Evolutionary conservation across 495 filamentous ascomycete species (phyloP), one percentile per base, ranked within the genome.

Genomic region (Aspergillus taichungensis): DNA sequence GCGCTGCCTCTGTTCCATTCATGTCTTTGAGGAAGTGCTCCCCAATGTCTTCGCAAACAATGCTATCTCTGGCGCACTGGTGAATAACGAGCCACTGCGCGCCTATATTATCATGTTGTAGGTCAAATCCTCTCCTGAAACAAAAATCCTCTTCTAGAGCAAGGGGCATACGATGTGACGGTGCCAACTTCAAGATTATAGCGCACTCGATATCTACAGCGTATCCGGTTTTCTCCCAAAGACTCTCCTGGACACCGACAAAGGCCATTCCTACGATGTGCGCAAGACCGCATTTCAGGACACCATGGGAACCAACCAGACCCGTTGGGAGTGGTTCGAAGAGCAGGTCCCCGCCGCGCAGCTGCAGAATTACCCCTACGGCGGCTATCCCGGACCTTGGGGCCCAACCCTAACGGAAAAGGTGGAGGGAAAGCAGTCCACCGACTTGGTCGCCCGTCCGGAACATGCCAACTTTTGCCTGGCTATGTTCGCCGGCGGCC

Each of bases 271-370:
- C 6, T 66, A 63, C 43, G 46, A 58, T 9, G 52, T 63, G 6
- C 36, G 47, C 8, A 38, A 49, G 28, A 66, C 62, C 1, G 42
- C 64, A 5, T 67, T 52, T 38, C 64, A 69, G 28, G 42, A 55
- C 7, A 57, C 64, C 1, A 11, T 66, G 5, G 47, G 48, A 3
- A 67, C 60, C 28, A 42, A 35, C 5, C 54, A 62, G 37, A 30
- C 57, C 1, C 50, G 57, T 6, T 68, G 65, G 65, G 59, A 64
- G 30, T 69, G 66, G 66, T 41, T 69, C 1, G 64, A 63, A 38
- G 53, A 62, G 34, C 49, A 47, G 13, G 40, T 53, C 18, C 39
- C 40, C 56, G 14, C 30, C 30, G n/a, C 7, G 12, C 3, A 13
- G 12, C n/a, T 35, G 13, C 13, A 36, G 30, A n/a, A 48, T 6